phyloP scores from a whole-genome alignment of 2,329 filamentous ascomycete genomes.

The Xylaria polymorpha region DNA sequence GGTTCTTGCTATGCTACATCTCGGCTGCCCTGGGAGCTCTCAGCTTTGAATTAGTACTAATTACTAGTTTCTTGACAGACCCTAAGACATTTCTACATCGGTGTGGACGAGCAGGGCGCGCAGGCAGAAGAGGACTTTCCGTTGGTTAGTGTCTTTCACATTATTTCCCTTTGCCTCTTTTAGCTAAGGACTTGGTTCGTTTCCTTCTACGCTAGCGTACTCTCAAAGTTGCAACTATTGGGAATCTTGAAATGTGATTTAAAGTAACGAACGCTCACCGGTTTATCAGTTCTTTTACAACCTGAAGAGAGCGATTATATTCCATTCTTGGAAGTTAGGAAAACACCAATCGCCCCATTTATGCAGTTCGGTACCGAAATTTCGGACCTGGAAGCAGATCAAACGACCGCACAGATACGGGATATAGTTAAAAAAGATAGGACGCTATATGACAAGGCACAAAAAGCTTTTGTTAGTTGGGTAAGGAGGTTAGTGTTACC shows the following conservation, averaged over 20 bases:
- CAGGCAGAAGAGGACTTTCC: constrained; percentile 85
- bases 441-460: constrained; percentile 83
- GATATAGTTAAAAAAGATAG: constrained; percentile 63
- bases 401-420: constrained; percentile 70
- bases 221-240: too few relatives aligned
- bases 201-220: not conserved
- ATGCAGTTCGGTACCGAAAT: constrained; percentile 66
- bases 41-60: not conserved
- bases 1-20: not conserved
- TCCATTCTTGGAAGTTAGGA: constrained; percentile 84
- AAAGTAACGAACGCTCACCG: constrained; percentile 6
- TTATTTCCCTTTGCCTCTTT: not conserved
- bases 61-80: constrained; percentile 57
- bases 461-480: constrained; percentile 93
- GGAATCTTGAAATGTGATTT: not conserved
- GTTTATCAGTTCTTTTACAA: constrained; percentile 75
- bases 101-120: constrained; percentile 88
- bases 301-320: constrained; percentile 91
- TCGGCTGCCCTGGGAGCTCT: not conserved
- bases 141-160: constrained; percentile 56
- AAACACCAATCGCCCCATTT: constrained; percentile 81
- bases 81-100: constrained; percentile 96
- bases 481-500: constrained; percentile 65
- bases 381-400: constrained; percentile 70
- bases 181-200: not conserved